Base-by-base conservation (phyloP, 805 yeast genomes). In the Starmerella roubikii region DNA sequence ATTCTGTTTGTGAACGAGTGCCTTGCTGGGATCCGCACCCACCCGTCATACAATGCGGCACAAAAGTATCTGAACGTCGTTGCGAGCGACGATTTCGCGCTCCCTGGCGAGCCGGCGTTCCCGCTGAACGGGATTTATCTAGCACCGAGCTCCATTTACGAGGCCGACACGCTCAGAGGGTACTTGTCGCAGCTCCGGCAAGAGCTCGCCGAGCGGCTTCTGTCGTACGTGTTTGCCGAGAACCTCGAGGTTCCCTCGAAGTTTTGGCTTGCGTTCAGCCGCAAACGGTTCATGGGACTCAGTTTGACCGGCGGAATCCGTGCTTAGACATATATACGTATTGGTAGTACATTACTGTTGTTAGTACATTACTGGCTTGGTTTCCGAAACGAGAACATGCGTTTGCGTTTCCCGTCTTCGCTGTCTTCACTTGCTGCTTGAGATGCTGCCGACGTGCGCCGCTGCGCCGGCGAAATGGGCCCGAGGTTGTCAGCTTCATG, bases 81-180 rank as follows among this genome's bases (percentile, higher is more conserved):
- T 47, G 78, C 96, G 1, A 68, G 91, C 41, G 97, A 88, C 50
- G 74, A 76, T 56, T 88, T 91, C 54, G 68, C 86, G 15, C 69
- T 91, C 45, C 99, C 99, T 2, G 99, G 99, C 19, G 95, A 91
- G 45, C 75, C 88, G 8, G 85, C 88, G 12, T 91, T 91, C 66
- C 96, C 97, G 16, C 67, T 91, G 60, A 88, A 86, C 59, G 71
- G 84, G 0, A 56, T 91, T 56, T 74, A 76, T 60, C 61, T 72
- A 34, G 72, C 94, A 9, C 91, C 95, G 17, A 63, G 67, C 25
- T 80, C 76, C 53, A 76, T 77, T 51, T 67, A 68, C 40, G 94
- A 84, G 46, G 76, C 77, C 40, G 91, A 88, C 41, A 63, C 85
- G 39, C 69, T 91, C 54, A 74, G 91, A 51, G 67, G 73, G 12